Conservation (phyloP, 2,329 filamentous ascomycete genomes). For the Phoma sp. region DNA sequence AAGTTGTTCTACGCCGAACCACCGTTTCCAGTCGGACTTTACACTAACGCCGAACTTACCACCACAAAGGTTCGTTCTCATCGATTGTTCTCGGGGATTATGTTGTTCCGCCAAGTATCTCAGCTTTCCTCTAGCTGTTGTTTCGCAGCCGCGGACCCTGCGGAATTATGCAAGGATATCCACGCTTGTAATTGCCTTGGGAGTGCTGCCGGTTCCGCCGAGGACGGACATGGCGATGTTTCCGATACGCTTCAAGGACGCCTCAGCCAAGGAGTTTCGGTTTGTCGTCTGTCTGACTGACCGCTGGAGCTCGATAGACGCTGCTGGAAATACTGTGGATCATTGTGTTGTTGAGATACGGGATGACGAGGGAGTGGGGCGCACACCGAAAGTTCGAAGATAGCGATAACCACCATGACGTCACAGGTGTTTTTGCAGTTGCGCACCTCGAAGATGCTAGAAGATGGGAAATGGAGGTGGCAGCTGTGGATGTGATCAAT, state of each 20-base stretch:
- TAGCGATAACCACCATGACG: conserved; percentile 14
- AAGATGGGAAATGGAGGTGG: too few relatives aligned
- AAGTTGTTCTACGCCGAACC: background rate
- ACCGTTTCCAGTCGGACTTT: conserved; percentile 6
- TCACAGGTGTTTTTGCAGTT: background rate
- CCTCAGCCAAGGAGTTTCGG: conserved; percentile 18
- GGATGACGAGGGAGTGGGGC: conserved; percentile 16
- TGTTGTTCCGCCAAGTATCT: background rate
- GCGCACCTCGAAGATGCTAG: background rate
- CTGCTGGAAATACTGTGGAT: conserved; percentile 7
- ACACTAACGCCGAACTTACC: background rate
- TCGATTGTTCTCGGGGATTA: background rate
- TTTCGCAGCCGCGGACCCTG: background rate
- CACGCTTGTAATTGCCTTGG: background rate
- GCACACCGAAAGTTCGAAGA: conserved; percentile 2
- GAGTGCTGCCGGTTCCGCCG: conserved; percentile 2
- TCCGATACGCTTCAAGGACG: conserved; percentile 14
- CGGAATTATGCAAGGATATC: background rate
- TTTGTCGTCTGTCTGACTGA: conserved; percentile 15
- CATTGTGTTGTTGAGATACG: conserved; percentile 10
- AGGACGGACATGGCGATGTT: conserved; percentile 5
- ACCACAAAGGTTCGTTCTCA: too few relatives aligned
- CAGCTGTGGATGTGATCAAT: too few relatives aligned
- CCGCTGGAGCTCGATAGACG: background rate
- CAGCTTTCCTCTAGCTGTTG: background rate